Conservation (phyloP, 768 basidiomycete species). For the Leucocoprinus leucothites region DNA sequence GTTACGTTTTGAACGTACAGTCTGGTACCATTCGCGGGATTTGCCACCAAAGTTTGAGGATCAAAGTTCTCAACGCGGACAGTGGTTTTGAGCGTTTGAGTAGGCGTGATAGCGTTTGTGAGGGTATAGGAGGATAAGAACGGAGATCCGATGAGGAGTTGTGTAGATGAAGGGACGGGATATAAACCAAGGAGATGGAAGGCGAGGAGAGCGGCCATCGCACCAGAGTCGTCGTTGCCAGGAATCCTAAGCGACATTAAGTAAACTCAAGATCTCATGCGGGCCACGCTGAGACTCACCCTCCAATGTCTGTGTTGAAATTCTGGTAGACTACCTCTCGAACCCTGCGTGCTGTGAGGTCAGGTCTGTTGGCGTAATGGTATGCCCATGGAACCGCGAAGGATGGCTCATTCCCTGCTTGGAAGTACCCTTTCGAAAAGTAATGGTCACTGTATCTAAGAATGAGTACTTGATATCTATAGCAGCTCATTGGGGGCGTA, state of each 20-base stretch:
- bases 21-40: conserved; percentile 36
- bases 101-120: conserved; percentile 36
- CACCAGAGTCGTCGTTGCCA: conserved; percentile 51
- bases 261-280: no score
- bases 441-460: conserved; percentile 35
- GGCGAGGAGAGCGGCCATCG: conserved; percentile 47
- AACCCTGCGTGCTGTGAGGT: conserved; percentile 43
- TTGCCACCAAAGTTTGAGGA: conserved; percentile 26
- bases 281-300: conserved; percentile 24
- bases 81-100: conserved; percentile 22
- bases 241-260: conserved; percentile 33
- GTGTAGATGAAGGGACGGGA: conserved; percentile 42
- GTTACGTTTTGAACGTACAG: conserved; percentile 42
- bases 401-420: conserved; percentile 48
- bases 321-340: conserved; percentile 40
- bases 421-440: conserved; percentile 41
- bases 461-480: not conserved
- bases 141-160: conserved; percentile 46
- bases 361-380: conserved; percentile 49
- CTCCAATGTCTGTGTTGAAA: conserved; percentile 44
- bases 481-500: conserved; percentile 19
- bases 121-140: conserved; percentile 44
- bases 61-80: conserved; percentile 45
- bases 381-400: conserved; percentile 46
- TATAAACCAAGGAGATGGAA: conserved; percentile 52